Percentiles rank a stretch among this genome's conserved stretches.
These are phyloP conservation scores for Ampelocalamus luodianensis DNA, from an alignment of 176 grass and related monocot genomes.

Conservation along the genomic window DNA sequence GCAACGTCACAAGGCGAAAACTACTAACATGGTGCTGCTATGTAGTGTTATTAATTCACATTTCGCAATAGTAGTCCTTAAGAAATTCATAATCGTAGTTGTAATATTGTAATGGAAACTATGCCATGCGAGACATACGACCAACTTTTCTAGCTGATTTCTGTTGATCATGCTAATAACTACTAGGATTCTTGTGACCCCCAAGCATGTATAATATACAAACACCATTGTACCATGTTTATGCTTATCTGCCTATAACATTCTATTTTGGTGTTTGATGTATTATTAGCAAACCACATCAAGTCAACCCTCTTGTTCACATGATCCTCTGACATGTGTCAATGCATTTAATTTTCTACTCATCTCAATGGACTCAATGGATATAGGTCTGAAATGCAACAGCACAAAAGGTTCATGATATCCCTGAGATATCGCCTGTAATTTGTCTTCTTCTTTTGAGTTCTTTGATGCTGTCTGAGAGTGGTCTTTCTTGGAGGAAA, in stretches of 20 bases:
- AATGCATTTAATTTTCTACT: background rate
- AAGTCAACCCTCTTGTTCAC: slow-evolving; percentile 9
- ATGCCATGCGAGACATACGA: background rate
- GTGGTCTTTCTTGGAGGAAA: background rate
- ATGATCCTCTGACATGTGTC: background rate
- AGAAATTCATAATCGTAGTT: background rate
- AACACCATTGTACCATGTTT: background rate
- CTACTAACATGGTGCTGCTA: background rate
- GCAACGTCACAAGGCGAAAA: background rate
- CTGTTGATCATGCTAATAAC: background rate
- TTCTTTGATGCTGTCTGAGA: background rate
- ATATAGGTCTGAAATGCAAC: background rate
- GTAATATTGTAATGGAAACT: background rate
- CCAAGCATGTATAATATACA: background rate
- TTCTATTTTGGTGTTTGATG: background rate
- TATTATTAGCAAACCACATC: background rate
- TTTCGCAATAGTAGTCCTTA: background rate
- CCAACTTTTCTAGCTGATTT: background rate
- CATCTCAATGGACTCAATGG: background rate
- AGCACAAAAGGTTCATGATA: slow-evolving; percentile 4
- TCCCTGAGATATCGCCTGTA: background rate
- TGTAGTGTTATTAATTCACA: background rate
- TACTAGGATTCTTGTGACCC: background rate
- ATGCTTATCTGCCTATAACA: background rate
- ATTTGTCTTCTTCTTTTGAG: background rate